These are phyloP conservation scores for Ophiostoma tasmaniense DNA, from an alignment of 2,329 filamentous ascomycete species.

Conservation along the genomic window DNA sequence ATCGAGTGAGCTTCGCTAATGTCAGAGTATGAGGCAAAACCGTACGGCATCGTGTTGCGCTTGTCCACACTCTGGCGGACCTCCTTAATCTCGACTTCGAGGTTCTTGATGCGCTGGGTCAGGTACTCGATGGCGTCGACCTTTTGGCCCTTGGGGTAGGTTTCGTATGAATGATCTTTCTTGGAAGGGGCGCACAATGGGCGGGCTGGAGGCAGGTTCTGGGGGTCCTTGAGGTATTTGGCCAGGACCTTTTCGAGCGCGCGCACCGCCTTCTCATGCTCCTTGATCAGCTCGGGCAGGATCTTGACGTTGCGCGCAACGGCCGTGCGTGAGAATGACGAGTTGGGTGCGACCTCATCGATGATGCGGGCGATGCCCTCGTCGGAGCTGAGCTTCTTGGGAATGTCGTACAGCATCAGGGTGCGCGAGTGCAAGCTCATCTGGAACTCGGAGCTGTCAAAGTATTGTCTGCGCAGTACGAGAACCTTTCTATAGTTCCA, in stretches of 20 bases:
- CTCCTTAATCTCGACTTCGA: slow-evolving; percentile 79
- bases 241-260: slow-evolving; percentile 76
- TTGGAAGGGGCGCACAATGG: slow-evolving; percentile 75
- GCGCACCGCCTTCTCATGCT: slow-evolving; percentile 74
- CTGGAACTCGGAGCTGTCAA: slow-evolving; percentile 81
- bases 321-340: slow-evolving; percentile 68
- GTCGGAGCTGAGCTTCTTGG: slow-evolving; percentile 65
- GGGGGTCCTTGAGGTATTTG: slow-evolving; percentile 83
- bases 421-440: slow-evolving; percentile 71
- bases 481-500: slow-evolving; percentile 74
- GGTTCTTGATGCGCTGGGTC: slow-evolving; percentile 69
- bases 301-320: slow-evolving; percentile 90
- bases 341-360: slow-evolving; percentile 68
- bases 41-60: slow-evolving; percentile 80
- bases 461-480: slow-evolving; percentile 65
- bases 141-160: slow-evolving; percentile 60
- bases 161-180: slow-evolving; percentile 60
- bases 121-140: slow-evolving; percentile 93
- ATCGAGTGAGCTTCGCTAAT: slow-evolving; percentile 84
- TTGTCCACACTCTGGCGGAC: slow-evolving; percentile 75
- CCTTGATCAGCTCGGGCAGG: slow-evolving; percentile 72
- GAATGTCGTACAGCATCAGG: slow-evolving; percentile 73
- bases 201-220: slow-evolving; percentile 65
- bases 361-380: slow-evolving; percentile 81
- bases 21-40: slow-evolving; percentile 86